Percentiles rank a stretch among this genome's conserved stretches.
phyloP scores from a whole-genome alignment of 2,329 filamentous ascomycete species.

The Colletotrichum lini region DNA sequence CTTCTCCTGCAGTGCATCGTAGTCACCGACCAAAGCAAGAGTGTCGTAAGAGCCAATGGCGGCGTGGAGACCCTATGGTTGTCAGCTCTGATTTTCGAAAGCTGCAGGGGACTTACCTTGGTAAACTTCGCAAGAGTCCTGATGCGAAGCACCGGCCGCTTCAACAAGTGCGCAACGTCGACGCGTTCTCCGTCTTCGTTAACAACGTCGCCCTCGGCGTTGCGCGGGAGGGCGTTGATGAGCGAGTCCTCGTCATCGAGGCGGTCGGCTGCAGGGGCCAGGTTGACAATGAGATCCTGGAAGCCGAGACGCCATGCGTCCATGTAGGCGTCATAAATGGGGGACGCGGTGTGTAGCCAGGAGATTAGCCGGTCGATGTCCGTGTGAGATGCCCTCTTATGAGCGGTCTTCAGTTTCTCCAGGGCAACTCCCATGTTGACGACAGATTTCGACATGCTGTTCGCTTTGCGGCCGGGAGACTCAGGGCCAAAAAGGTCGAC shows the following conservation, averaged over 20 bases:
- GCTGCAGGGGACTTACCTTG: conserved; percentile 66
- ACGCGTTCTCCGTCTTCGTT: conserved; percentile 88
- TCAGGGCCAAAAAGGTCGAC: conserved; percentile 77
- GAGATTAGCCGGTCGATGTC: conserved; percentile 80
- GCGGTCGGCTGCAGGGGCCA: conserved; percentile 75
- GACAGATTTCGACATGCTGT: conserved; percentile 85
- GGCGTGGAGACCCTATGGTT: conserved; percentile 67
- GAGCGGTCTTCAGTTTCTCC: conserved; percentile 84
- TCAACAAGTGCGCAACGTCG: conserved; percentile 93
- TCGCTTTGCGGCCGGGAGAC: conserved; percentile 64
- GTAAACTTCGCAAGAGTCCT: conserved; percentile 91
- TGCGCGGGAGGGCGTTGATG: conserved; percentile 71
- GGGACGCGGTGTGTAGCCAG: conserved; percentile 85
- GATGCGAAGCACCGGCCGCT: conserved; percentile 87
- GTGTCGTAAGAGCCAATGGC: conserved; percentile 65
- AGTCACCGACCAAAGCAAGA: conserved; percentile 61
- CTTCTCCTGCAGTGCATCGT: conserved; percentile 81
- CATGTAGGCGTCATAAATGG: conserved; percentile 88
- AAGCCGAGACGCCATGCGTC: conserved; percentile 93
- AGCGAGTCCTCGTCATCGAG: conserved; percentile 73
- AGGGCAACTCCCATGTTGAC: conserved; percentile 94
- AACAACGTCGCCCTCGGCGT: conserved; percentile 76
- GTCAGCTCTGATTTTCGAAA: conserved; percentile 21
- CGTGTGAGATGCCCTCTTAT: conserved; percentile 83
- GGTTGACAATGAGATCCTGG: conserved; percentile 93